Evolutionary conservation across 2,329 filamentous ascomycete species (phyloP), one percentile per base, ranked within the genome.

Genomic region (Fusarium tuaranense): DNA sequence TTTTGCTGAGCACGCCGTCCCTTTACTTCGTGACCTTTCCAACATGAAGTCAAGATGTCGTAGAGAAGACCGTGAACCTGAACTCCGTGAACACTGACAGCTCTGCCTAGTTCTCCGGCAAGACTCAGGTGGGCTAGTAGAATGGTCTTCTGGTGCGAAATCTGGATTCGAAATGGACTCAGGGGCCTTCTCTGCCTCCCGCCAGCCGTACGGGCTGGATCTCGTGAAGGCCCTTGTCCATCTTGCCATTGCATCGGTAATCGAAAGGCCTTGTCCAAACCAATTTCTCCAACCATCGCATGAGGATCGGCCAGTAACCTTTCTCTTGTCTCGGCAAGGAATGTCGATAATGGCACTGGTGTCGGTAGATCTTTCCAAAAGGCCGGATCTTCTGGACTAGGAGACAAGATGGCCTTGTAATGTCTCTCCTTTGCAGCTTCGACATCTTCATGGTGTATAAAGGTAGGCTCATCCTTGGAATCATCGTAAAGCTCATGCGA

Each of bases 201-300:
- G 1, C 93, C 93, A 0, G 89, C 89, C 0, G 92, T 94, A 2
- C 92, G 82, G 55, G 62, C 60, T 0, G 69, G 71, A 32, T 79
- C 75, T 51, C 71, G 72, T 1, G 64, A 66, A 1, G 77, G 60
- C 18, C 74, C 65, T 12, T 70, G 63, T 1, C 68, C 78, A 3
- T 85, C 81, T 3, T 86, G 81, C 88, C 87, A 91, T 7, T 87
- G 83, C 76, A 88, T 85, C 0, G 93, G 93, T 32, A 95, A 87
- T 3, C 93, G 89, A 76, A 95, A 95, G 2, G 88, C 87, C 73
- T 91, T 92, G 80, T 95, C 93, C 2, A 95, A 80, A 0, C 93
- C 93, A 20, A 95, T 88, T 81, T 95, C 93, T 5, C 93, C 93
- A 1, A 95, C 85, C 2, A 95, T 86, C 0, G 93, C 91, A 1